These are phyloP conservation scores for Sporisorium exsertum DNA, from an alignment of 1,284 basidiomycete species.

Conservation along the genomic window DNA sequence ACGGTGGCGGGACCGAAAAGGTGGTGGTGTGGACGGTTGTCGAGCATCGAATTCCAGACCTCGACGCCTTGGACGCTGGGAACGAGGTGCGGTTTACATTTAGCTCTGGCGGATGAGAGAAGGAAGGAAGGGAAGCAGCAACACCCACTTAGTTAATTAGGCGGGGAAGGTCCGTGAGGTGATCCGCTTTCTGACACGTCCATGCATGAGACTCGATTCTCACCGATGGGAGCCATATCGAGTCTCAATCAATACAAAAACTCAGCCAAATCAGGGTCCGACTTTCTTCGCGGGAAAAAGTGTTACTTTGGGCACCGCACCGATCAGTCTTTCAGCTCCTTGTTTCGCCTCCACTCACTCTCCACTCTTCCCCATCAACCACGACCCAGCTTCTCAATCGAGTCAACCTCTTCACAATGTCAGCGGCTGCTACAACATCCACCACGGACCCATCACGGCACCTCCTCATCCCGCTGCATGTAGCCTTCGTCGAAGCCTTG, in stretches of 20 bases:
- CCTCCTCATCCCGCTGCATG: conserved; percentile 43
- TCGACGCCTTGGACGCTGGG: neutral
- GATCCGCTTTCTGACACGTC: conserved; percentile 14
- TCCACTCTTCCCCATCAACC: neutral
- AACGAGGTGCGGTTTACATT: neutral
- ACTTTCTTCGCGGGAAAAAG: conserved; percentile 12
- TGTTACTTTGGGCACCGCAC: conserved; percentile 28
- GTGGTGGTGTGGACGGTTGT: neutral
- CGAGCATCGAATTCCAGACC: neutral
- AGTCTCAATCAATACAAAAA: conserved; percentile 30
- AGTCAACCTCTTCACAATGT: neutral
- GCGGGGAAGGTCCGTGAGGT: conserved; percentile 6
- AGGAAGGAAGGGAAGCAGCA: neutral
- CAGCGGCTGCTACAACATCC: neutral
- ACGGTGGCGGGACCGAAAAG: neutral
- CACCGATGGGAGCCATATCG: too few relatives aligned
- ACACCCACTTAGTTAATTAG: neutral
- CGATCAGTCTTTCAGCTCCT: conserved; percentile 11
- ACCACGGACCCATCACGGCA: conserved; percentile 7
- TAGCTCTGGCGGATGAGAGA: neutral
- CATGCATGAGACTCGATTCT: conserved; percentile 12
- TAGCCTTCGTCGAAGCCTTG: conserved; percentile 47
- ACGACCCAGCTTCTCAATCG: neutral
- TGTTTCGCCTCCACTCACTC: conserved; percentile 3
- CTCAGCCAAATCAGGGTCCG: conserved; percentile 24